Evolutionary conservation across 148 eudicot genomes (phyloP).

Genomic region (Nyssa sinensis): DNA sequence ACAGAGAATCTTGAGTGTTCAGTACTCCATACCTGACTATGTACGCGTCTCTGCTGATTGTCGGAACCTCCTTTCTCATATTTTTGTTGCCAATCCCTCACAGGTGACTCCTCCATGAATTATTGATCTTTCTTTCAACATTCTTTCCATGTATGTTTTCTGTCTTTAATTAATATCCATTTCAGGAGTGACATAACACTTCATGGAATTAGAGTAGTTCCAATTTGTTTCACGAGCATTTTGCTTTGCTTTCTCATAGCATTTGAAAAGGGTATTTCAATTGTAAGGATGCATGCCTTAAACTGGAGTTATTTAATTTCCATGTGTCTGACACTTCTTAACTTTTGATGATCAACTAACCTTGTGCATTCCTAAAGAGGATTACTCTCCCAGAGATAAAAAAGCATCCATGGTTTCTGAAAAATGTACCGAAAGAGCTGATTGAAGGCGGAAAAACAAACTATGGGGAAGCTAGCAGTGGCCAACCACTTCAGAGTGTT

Average conservation of each 20-base stretch:
- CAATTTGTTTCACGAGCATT: background rate
- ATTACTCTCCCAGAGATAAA: slow-evolving; percentile 82
- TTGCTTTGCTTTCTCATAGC: background rate
- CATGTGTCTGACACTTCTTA: background rate
- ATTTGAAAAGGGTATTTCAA: background rate
- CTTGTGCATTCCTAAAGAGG: slow-evolving; percentile 40
- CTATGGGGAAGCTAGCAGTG: slow-evolving; percentile 19
- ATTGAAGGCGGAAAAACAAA: slow-evolving; percentile 55
- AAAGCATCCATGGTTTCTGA: slow-evolving; percentile 79
- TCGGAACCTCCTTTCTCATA: slow-evolving; percentile 76
- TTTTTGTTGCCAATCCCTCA: slow-evolving; percentile 73
- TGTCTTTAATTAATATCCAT: background rate
- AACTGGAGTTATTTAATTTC: no score
- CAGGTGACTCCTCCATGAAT: slow-evolving; percentile 38
- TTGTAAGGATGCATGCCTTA: no score
- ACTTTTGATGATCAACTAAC: background rate
- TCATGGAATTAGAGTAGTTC: background rate
- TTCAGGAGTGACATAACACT: background rate
- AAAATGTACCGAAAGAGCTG: slow-evolving; percentile 50
- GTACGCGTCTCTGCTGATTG: slow-evolving; percentile 82
- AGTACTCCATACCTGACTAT: slow-evolving; percentile 83
- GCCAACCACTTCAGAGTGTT: slow-evolving; percentile 44
- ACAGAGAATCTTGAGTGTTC: slow-evolving; percentile 85
- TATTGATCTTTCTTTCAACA: background rate
- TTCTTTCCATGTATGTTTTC: slow-evolving; percentile 2